These are phyloP conservation scores for Rubia tinctorum DNA, from an alignment of 305 asterid species.

Conservation along the genomic window DNA sequence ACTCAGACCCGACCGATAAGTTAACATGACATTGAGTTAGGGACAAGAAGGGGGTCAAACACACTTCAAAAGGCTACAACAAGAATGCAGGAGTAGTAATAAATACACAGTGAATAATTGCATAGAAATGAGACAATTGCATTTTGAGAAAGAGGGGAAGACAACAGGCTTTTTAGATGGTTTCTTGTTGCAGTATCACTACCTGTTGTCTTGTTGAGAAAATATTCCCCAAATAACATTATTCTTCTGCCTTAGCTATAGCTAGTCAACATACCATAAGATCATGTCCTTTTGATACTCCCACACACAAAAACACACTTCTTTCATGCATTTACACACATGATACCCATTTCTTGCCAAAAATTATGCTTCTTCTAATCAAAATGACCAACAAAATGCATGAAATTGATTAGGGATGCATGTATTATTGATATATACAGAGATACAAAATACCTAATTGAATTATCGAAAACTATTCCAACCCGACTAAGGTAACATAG, in stretches of 20 bases:
- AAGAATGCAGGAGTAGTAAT: background rate
- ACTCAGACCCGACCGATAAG: too few relatives aligned
- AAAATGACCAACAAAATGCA: background rate
- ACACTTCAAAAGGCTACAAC: background rate
- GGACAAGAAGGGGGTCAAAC: background rate
- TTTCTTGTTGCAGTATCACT: constrained; percentile 12
- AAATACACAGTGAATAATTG: background rate
- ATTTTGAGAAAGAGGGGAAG: background rate
- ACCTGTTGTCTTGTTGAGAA: constrained; percentile 8
- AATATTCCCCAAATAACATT: constrained; percentile 17
- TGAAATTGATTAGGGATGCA: too few relatives aligned
- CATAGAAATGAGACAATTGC: background rate
- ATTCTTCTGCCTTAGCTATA: background rate
- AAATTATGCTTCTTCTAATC: constrained; percentile 10
- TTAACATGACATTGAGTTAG: background rate
- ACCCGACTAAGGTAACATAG: too few relatives aligned
- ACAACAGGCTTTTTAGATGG: constrained; percentile 13
- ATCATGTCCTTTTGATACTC: constrained; percentile 26
- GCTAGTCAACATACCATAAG: constrained; percentile 1
- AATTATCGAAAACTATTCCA: too few relatives aligned
- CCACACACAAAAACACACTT: background rate
- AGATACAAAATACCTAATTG: background rate
- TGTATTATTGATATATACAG: background rate
- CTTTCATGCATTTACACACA: background rate
- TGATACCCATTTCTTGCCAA: constrained; percentile 12